Base-by-base conservation (phyloP, 768 basidiomycete species). In the Boletus sensibilis region DNA sequence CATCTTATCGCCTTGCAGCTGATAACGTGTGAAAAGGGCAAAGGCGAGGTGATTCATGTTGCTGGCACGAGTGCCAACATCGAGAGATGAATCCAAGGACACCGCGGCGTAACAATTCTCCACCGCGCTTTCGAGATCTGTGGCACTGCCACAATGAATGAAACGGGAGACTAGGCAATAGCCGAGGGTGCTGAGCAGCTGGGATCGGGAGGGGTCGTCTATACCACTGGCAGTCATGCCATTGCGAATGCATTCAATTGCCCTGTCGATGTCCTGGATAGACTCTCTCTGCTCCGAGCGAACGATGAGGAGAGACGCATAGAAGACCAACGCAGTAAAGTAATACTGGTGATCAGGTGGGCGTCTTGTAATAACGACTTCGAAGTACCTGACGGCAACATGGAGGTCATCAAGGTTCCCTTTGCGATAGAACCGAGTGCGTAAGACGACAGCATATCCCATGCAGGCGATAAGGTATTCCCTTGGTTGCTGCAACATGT, bases 101-200 rank as follows among this genome's bases (percentile, higher is more conserved):
- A 61, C 25, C 13, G 61, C 66, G 5, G 50, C 42, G 25, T 55
- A 49, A 14, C 63, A 61, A 35, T 40, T 51, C 50, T 55, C 54
- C 35, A 72, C 62, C 7, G 66, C 65, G 35, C 63, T 56, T 23
- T 72, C 65, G 1, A 74, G 50, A 52, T 72, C 69, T 14, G 50
- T 25, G 5, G 23, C 38, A n/a, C 50, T 49, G 7, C 72, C 69
- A 8, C 37, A 41, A 25, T 56, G 52, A n/a, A 61, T 0, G 49
- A 65, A 72, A 18, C 71, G 64, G 20, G 14, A 31, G 16, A 41
- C 18, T 8, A 64, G 46, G 18, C 61, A 55, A 48, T 39, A 50
- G 1, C 67, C 67, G 10, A 64, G 60, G 21, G 29, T 46, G 35
- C 54, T 52, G 33, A 64, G 43, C 0, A 60, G 27, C 41, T 25